Evolutionary conservation across 2,329 filamentous ascomycete species (phyloP), one percentile per base, ranked within the genome.

Genomic region (Sporothrix protearum): DNA sequence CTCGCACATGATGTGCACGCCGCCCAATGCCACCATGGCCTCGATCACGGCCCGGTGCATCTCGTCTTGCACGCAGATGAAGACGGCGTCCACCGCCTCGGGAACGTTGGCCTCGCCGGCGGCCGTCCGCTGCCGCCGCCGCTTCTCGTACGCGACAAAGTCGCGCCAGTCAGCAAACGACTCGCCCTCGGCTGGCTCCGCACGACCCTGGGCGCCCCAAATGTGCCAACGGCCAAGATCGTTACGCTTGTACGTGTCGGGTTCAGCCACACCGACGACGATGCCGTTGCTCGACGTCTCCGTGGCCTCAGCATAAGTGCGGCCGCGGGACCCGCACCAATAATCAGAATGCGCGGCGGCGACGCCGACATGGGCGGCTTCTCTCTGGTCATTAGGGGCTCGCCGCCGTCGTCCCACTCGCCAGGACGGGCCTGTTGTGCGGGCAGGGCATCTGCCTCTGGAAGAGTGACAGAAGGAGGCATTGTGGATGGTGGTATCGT

Each of bases 1-100:
- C 84, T 99, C 96, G 79, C 94, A 96, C 85, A 97, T 92, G 74
- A 98, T 89, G 79, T 97, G 94, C 64, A 97, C 82, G 2, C 79
- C 79, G 84, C 87, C 78, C 83, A 90, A 81, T 14, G 87, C 87
- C 1, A 92, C 90, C 69, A 97, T 85, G 0, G 88, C 91, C 57
- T 90, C 85, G 28, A 97, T 87, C 64, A 95, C 93, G 71, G 94
- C 90, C 67, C 89, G 89, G 80, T 99, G 96, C 82, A 92, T 90
- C 80, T 97, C 92, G 80, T 99, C 96, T 10, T 95, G 85, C 1
- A 96, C 93, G 79, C 86, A 89, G 22, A 89, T 83, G 74, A 88
- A 88, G 42, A 81, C 86, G 7, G 85, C 90, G 73, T 91, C 89
- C 2, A 92, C 84, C 1, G 89, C 89, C 6, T 80, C 81, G 1